Evolutionary conservation across 108 stramenopile species (phyloP).

Genomic region (Asterionellopsis glacialis): DNA sequence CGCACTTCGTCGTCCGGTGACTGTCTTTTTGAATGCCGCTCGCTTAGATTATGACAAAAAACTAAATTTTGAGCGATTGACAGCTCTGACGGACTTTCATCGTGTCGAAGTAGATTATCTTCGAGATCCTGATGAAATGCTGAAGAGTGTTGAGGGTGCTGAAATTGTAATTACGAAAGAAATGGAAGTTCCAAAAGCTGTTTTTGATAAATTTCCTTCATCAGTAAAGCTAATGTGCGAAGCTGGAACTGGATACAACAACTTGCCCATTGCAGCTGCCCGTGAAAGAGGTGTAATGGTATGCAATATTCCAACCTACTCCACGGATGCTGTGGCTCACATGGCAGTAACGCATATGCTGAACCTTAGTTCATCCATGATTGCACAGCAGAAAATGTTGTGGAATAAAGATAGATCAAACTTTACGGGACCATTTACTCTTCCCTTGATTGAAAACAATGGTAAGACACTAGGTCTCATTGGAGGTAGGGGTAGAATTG

Average conservation of each 20-base stretch:
- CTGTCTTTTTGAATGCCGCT: conserved; percentile 66
- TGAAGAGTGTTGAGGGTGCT: conserved; percentile 47
- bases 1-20: conserved; percentile 27
- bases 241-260: conserved; percentile 90
- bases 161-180: conserved; percentile 86
- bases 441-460: conserved; percentile 71
- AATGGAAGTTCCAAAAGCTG: conserved; percentile 52
- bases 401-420: conserved; percentile 51
- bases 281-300: conserved; percentile 46
- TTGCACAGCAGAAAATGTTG: conserved; percentile 70
- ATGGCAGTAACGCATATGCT: conserved; percentile 86
- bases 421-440: conserved; percentile 64
- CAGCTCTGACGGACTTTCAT: conserved; percentile 36
- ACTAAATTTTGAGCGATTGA: conserved; percentile 52
- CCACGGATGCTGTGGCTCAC: conserved; percentile 82
- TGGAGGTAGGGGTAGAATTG: conserved; percentile 86
- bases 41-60: conserved; percentile 73
- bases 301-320: conserved; percentile 79
- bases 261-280: conserved; percentile 55
- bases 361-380: conserved; percentile 76
- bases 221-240: conserved; percentile 76
- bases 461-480: conserved; percentile 84
- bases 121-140: conserved; percentile 55
- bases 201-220: conserved; percentile 48
- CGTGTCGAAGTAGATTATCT: conserved; percentile 55